A percentile compares a stretch with the other conserved stretches of the same genome.
Conservation (phyloP, 805 yeast species). For the Metschnikowia cerradonensis region DNA sequence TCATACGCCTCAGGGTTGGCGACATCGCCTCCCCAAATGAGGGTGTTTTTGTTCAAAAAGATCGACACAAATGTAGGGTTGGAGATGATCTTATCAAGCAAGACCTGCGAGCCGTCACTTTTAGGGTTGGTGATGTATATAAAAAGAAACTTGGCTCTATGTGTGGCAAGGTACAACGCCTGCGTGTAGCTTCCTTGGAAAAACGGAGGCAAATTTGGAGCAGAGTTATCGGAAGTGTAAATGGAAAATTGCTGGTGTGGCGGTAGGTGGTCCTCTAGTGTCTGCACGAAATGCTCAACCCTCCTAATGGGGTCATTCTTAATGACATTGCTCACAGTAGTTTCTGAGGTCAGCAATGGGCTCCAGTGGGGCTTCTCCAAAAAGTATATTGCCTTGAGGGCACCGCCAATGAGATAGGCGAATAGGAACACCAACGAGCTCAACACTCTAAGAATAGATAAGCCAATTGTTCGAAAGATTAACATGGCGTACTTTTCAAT, state of each 20-base stretch:
- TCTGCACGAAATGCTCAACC: conserved; percentile 48
- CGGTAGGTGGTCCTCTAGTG: conserved; percentile 45
- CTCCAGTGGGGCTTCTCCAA: conserved; percentile 7
- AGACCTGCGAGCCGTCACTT: conserved; percentile 56
- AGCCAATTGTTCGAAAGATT: not conserved
- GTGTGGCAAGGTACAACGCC: conserved; percentile 67
- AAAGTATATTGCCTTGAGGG: conserved; percentile 7
- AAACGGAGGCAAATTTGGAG: conserved; percentile 40
- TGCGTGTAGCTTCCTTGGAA: conserved; percentile 76
- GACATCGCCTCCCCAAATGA: conserved; percentile 87
- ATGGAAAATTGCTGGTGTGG: conserved; percentile 20
- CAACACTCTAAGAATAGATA: not conserved
- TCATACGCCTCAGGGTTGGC: conserved; percentile 80
- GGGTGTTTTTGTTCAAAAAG: conserved; percentile 37
- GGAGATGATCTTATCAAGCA: conserved; percentile 53
- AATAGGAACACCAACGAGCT: not conserved
- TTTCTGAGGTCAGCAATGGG: conserved; percentile 6
- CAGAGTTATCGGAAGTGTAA: conserved; percentile 8
- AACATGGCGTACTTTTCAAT: not conserved
- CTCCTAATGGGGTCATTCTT: conserved; percentile 48
- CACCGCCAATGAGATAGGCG: conserved; percentile 1
- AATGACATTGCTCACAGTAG: conserved; percentile 14
- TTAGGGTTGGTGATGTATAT: conserved; percentile 70
- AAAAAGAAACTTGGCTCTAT: conserved; percentile 66
- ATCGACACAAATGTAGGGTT: conserved; percentile 44